Conservation (phyloP, 2,329 filamentous ascomycete species). For the Microthyrium microscopicum region DNA sequence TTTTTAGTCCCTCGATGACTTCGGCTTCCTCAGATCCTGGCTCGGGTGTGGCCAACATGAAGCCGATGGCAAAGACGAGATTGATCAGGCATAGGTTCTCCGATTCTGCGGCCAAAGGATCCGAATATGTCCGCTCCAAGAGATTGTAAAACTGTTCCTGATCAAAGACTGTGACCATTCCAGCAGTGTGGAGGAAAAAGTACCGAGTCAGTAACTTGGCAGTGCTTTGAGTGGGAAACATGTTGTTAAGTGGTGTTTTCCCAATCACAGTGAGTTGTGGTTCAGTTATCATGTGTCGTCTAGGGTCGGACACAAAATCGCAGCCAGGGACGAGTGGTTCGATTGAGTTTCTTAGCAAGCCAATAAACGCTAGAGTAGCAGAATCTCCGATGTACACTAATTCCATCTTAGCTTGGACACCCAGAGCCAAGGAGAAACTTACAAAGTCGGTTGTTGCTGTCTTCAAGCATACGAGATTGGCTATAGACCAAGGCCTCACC, state of each 20-base stretch:
- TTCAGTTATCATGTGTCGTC: slow-evolving; percentile 40
- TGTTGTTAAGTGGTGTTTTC: slow-evolving; percentile 30
- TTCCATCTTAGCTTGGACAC: background rate
- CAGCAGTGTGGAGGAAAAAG: slow-evolving; percentile 47
- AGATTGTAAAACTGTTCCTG: slow-evolving; percentile 30
- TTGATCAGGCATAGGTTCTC: slow-evolving; percentile 43
- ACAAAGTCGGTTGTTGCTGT: slow-evolving; percentile 40
- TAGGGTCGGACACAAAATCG: slow-evolving; percentile 40
- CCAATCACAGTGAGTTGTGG: slow-evolving; percentile 32
- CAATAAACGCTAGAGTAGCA: slow-evolving; percentile 43
- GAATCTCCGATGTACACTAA: slow-evolving; percentile 49
- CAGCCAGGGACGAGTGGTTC: slow-evolving; percentile 37
- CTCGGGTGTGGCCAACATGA: slow-evolving; percentile 39
- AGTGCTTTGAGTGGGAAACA: slow-evolving; percentile 39
- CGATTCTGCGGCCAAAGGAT: slow-evolving; percentile 33
- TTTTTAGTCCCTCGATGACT: slow-evolving; percentile 35
- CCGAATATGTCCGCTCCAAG: slow-evolving; percentile 37
- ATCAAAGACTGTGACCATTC: slow-evolving; percentile 44
- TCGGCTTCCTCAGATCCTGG: slow-evolving; percentile 32
- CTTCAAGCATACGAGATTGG: slow-evolving; percentile 41
- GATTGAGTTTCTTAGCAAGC: slow-evolving; percentile 44
- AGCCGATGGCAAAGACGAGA: slow-evolving; percentile 45
- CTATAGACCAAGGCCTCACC: slow-evolving; percentile 41
- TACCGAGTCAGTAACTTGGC: slow-evolving; percentile 39
- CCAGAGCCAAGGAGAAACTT: slow-evolving; percentile 16